phyloP scores from a whole-genome alignment of 2,329 filamentous ascomycete species.

The Paraphaeosphaeria sporulosa region DNA sequence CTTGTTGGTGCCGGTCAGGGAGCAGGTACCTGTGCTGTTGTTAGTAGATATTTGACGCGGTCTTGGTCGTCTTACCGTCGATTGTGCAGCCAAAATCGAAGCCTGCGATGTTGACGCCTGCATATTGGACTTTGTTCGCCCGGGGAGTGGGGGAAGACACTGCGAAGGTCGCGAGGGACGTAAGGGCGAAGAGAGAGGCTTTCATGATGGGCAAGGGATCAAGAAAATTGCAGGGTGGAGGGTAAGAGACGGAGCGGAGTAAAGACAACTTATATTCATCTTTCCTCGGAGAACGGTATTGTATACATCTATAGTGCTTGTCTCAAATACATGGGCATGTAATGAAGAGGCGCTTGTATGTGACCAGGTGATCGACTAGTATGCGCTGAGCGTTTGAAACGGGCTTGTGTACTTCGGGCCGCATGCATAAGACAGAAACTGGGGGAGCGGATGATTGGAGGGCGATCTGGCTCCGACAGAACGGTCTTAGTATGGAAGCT shows the following conservation, averaged over 20 bases:
- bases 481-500: no score
- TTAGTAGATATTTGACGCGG: no score
- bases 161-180: background rate
- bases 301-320: background rate
- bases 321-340: background rate
- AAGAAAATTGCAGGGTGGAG: background rate
- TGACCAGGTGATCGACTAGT: background rate
- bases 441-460: no score
- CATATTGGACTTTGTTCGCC: conserved; percentile 33
- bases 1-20: conserved; percentile 23
- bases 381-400: background rate
- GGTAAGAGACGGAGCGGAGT: no score
- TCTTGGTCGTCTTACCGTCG: conserved; percentile 16
- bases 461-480: no score
- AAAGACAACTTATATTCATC: background rate
- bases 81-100: conserved; percentile 58
- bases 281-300: background rate
- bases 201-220: background rate
- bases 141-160: conserved; percentile 6
- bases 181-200: background rate
- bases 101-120: conserved; percentile 56
- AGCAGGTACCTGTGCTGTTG: conserved; percentile 22
- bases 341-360: background rate
- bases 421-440: background rate
- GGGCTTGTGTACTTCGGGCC: background rate